Base-by-base conservation (phyloP, 768 basidiomycete genomes). In the Rhizopogon rudus region DNA sequence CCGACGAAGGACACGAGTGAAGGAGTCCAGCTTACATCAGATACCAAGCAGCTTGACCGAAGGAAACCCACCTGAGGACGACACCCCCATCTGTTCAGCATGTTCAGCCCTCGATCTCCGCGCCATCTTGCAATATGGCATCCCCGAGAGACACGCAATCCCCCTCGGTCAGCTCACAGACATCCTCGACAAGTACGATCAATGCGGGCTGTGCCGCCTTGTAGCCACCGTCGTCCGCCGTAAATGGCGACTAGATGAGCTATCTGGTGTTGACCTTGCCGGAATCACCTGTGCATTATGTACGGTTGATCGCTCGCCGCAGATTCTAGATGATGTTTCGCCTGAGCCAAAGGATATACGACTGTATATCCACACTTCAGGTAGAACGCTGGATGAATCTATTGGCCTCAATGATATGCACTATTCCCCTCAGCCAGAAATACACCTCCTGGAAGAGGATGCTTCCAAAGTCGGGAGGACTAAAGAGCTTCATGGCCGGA, bases 401-500 rank as follows among this genome's bases (percentile, higher is more conserved):
- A 53, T 20, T 10, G 10, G 3, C 16, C 29, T 51, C 22, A 28
- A 12, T 5, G 17, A 20, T 22, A 16, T 40, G 12, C 29, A 35
- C 9, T 37, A 12, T 16, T 17, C 3, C 14, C 33, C 35, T 17
- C 16, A 8, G 13, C 33, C 43, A 10, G 25, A 53, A 13, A 46
- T 54, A 13, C 31, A 54, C 31, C 25, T 44, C 14, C 17, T 53
- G 33, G 52, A 44, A 28, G 52, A 53, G 17, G 52, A 44, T 29
- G 20, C 20, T 16, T 44, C 28, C 35, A 46, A 54, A 28, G 20
- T 46, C n/a, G 41, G 29, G n/a, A 45, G 44, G 25, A 35, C n/a
- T n/a, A 54, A 35, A 17, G 44, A 54, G 13, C 29, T 44, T 29
- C 52, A 37, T 20, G 53, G 53, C 29, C 53, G 44, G 22, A 54